Percentiles rank a stretch among this genome's conserved stretches.
phyloP scores from a whole-genome alignment of 2,329 filamentous ascomycete species.

The Xylariales sp. region DNA sequence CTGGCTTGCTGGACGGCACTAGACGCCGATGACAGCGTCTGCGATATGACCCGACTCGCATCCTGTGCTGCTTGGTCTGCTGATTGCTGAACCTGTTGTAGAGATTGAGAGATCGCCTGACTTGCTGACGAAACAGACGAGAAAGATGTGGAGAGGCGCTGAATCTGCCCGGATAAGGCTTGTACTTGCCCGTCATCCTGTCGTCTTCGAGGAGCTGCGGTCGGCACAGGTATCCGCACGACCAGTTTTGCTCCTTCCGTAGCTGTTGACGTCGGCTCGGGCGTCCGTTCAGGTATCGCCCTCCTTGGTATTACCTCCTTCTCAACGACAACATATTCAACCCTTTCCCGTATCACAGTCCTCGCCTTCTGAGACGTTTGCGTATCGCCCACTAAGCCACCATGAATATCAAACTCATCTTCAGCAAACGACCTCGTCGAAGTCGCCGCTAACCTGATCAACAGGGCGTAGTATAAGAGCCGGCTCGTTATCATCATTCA shows the following conservation, averaged over 20 bases:
- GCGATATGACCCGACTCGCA: constrained; percentile 23
- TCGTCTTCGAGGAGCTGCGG: constrained; percentile 19
- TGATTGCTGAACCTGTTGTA: constrained; percentile 24
- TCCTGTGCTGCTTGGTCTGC: constrained; percentile 24
- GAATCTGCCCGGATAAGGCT: constrained; percentile 25
- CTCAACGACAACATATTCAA: constrained; percentile 14
- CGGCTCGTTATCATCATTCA: constrained; percentile 27
- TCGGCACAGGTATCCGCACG: constrained; percentile 19
- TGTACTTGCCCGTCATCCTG: constrained; percentile 25
- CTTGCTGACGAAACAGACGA: constrained; percentile 26
- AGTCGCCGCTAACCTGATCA: constrained; percentile 25
- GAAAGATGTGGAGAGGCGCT: constrained; percentile 24
- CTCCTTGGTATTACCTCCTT: constrained; percentile 10
- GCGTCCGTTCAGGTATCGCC: constrained; percentile 15
- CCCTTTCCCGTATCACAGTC: constrained; percentile 14
- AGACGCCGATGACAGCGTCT: constrained; percentile 25
- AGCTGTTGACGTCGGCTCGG: constrained; percentile 11
- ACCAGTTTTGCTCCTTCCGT: constrained; percentile 17
- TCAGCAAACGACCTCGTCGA: constrained; percentile 19
- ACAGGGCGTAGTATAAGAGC: constrained; percentile 23
- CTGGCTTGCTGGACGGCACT: constrained; percentile 22
- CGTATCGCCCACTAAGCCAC: constrained; percentile 2
- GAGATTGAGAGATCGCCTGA: constrained; percentile 25
- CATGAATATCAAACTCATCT: constrained; percentile 12
- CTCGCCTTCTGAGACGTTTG: constrained; percentile 7